These are phyloP conservation scores for Penicillium subrubescens DNA, from an alignment of 495 filamentous ascomycete genomes.

Conservation along the genomic window DNA sequence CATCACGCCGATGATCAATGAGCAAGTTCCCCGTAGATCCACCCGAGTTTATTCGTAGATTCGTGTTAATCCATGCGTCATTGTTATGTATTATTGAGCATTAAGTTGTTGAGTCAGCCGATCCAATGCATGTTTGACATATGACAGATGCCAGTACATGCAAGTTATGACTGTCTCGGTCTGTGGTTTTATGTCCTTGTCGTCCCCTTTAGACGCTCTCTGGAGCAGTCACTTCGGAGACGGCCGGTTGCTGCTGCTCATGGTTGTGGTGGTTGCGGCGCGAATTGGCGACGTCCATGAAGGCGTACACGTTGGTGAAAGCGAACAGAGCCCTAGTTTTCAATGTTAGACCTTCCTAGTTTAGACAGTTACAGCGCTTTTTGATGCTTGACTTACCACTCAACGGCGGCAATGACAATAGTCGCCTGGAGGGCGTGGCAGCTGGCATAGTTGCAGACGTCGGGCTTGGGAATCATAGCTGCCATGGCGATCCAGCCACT, in stretches of 20 bases:
- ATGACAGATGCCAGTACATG: background rate
- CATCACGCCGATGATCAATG: background rate
- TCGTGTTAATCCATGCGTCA: conserved; percentile 1
- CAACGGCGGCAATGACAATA: conserved; percentile 48
- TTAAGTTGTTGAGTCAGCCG: background rate
- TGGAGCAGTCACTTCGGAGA: conserved; percentile 11
- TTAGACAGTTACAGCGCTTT: background rate
- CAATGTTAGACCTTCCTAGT: background rate
- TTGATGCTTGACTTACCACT: conserved; percentile 41
- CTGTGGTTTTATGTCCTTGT: background rate
- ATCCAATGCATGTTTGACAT: background rate
- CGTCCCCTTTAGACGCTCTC: background rate
- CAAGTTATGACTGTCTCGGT: background rate
- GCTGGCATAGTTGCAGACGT: conserved; percentile 43
- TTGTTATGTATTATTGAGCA: conserved; percentile 1
- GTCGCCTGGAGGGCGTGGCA: conserved; percentile 48
- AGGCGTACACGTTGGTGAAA: conserved; percentile 23
- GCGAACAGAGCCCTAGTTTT: conserved; percentile 37
- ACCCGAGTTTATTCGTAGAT: conserved; percentile 5
- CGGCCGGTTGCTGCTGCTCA: conserved; percentile 7
- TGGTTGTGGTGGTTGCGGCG: conserved; percentile 7
- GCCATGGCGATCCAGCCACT: conserved; percentile 70
- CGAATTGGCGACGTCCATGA: conserved; percentile 22
- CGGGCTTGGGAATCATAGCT: conserved; percentile 52
- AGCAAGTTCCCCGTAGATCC: conserved; percentile 1